Base-by-base conservation (phyloP, 352 stramenopile genomes). In the Thalassiosira livingstoniorum region DNA sequence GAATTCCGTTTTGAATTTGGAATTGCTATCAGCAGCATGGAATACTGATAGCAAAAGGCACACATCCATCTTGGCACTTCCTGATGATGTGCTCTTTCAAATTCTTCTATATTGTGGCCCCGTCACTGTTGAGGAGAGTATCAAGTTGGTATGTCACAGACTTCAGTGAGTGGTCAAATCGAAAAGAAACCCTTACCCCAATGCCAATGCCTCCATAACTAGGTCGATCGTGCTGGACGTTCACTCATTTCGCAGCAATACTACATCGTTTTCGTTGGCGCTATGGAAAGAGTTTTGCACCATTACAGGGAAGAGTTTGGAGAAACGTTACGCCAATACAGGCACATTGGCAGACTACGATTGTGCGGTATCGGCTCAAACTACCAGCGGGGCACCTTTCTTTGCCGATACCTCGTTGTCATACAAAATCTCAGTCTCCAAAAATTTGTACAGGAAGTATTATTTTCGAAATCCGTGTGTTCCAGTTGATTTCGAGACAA, bases 231-330 rank as follows among this genome's bases (percentile, higher is more conserved):
- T n/a, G n/a, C n/a, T n/a, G n/a, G n/a, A n/a, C n/a, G n/a, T n/a
- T n/a, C n/a, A n/a, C n/a, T n/a, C n/a, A n/a, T n/a, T n/a, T n/a
- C 21, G 25, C 32, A 82, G 75, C 63, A 54, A 64, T 51, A 43
- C 55, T 37, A 72, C 68, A 21, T 84, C 77, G 23, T 51, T 66
- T 4, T 84, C 77, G 27, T 18, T 47, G 4, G 32, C 37, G 11
- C 54, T 84, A 5, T 84, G 76, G 76, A 84, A 68, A 74, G 60
- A 61, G 27, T 84, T 84, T 18, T 84, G 76, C 43, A 54, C 61
- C n/a, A 67, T 84, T 1, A 84, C 76, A 18, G 76, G 76, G 0
- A 84, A 84, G 29, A 25, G 53, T 21, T 32, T 79, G 5, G 39
- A 65, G 18, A 67, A 42, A 35, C 15, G 42, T 4, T 69, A 42